Base-by-base conservation (phyloP, 495 filamentous ascomycete genomes). In the Penicillium antarcticum region DNA sequence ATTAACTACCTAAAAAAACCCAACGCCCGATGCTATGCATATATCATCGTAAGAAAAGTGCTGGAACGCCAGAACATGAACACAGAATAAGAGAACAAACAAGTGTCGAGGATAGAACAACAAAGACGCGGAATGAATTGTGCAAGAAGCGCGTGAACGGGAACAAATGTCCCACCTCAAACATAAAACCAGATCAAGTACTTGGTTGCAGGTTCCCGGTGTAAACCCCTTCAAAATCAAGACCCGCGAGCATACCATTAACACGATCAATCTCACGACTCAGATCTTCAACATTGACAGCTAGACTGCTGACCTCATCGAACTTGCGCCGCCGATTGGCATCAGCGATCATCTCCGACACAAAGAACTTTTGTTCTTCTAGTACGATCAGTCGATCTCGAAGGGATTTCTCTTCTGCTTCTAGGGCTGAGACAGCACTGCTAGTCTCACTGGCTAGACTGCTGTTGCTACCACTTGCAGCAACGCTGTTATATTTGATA, bases 301-400 rank as follows among this genome's bases (percentile, higher is more conserved):
- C 82, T 48, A 98, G 71, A 23, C 85, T 87, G 49, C 80, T 80
- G 2, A 95, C 89, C 65, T 98, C 94, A 63, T 98, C 94, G 51
- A 96, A 96, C 55, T 87, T 85, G 46, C 94, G 78, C 31, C 85
- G 79, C 52, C 84, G 87, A 44, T 86, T 87, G 3, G 94, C 92
- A 40, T 87, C 85, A 5, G 77, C 83, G 41, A 97, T 80, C 91
- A 97, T 97, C 56, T 89, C 86, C 14, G 83, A 80, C 0, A 98
- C 91, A 61, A 97, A 80, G 62, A 96, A 97, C 62, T 83, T 83
- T 68, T 98, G 94, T 64, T 98, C 94, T 70, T 97, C 94, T 0
- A 98, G 76, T 18, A 98, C 88, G 36, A 96, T 90, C 14, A 97
- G 69, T 35, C 83, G 74, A 60, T 97, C 92, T 11, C 87, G 79